Evolutionary conservation across 345 rosid species (phyloP).

Genomic region (Moricandia moricandioides): DNA sequence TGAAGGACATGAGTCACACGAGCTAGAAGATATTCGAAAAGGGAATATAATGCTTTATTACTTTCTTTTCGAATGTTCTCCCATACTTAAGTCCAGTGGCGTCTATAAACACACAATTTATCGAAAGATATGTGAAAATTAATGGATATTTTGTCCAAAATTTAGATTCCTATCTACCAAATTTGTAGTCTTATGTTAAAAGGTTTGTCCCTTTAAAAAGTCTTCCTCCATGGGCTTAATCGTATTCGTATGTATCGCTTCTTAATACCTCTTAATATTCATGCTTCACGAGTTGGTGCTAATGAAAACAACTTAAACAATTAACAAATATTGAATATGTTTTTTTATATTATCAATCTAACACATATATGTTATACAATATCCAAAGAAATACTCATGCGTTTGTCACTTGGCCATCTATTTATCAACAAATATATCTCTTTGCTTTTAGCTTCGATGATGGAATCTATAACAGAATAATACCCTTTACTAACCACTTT

Average conservation of each 20-base stretch:
- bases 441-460: slow-evolving; percentile 16
- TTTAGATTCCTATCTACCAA: background rate
- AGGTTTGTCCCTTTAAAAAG: background rate
- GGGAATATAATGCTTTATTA: too few relatives aligned
- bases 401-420: slow-evolving; percentile 11
- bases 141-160: too few relatives aligned
- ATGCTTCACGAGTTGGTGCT: slow-evolving; percentile 6
- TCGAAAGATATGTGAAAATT: too few relatives aligned
- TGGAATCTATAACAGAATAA: slow-evolving; percentile 30
- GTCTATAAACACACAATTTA: too few relatives aligned
- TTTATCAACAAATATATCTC: slow-evolving; percentile 3
- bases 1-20: too few relatives aligned
- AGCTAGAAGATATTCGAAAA: too few relatives aligned
- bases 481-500: slow-evolving; percentile 8
- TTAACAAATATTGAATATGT: background rate
- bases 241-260: too few relatives aligned
- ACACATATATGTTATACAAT: background rate
- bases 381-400: slow-evolving; percentile 22
- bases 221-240: too few relatives aligned
- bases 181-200: background rate
- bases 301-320: background rate
- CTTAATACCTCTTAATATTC: background rate
- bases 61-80: too few relatives aligned
- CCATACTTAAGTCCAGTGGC: too few relatives aligned
- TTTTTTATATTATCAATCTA: background rate